A percentile compares a stretch with the other conserved stretches of the same genome.
Conservation (phyloP, 495 filamentous ascomycete species). For the Aspergillus campestris region DNA sequence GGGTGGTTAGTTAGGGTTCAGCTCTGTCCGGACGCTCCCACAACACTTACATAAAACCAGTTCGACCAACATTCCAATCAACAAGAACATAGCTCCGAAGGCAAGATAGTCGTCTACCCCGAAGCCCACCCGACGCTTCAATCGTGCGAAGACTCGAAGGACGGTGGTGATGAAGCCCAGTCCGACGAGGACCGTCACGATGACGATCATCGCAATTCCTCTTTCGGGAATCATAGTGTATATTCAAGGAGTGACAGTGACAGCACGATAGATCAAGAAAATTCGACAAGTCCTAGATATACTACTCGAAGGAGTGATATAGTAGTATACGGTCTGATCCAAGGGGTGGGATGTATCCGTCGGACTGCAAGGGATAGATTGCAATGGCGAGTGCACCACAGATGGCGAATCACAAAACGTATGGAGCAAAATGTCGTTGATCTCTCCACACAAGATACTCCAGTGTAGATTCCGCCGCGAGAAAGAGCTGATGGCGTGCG, state of each 20-base stretch:
- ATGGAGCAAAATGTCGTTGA: too few species aligned
- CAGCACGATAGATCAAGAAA: background rate
- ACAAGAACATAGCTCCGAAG: constrained; percentile 20
- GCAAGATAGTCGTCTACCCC: constrained; percentile 36
- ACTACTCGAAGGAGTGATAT: background rate
- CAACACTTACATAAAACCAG: constrained; percentile 27
- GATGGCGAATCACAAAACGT: too few species aligned
- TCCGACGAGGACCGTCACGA: constrained; percentile 27
- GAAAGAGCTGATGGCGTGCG: too few species aligned
- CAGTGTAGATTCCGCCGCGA: too few species aligned
- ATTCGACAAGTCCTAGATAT: too few species aligned
- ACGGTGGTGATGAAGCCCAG: constrained; percentile 29
- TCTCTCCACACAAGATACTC: too few species aligned
- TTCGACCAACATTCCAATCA: constrained; percentile 30
- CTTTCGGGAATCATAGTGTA: constrained; percentile 20
- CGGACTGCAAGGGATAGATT: too few species aligned
- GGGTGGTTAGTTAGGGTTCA: constrained; percentile 2
- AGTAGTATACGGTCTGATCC: background rate
- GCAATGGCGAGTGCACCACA: too few species aligned
- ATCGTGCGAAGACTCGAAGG: constrained; percentile 30
- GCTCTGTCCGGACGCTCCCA: too few species aligned
- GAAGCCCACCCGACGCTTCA: constrained; percentile 29
- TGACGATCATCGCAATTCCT: constrained; percentile 29
- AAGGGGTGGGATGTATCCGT: too few species aligned
- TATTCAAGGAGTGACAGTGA: background rate